Conservation (phyloP, 768 basidiomycete genomes). For the Auricularia sp. region DNA sequence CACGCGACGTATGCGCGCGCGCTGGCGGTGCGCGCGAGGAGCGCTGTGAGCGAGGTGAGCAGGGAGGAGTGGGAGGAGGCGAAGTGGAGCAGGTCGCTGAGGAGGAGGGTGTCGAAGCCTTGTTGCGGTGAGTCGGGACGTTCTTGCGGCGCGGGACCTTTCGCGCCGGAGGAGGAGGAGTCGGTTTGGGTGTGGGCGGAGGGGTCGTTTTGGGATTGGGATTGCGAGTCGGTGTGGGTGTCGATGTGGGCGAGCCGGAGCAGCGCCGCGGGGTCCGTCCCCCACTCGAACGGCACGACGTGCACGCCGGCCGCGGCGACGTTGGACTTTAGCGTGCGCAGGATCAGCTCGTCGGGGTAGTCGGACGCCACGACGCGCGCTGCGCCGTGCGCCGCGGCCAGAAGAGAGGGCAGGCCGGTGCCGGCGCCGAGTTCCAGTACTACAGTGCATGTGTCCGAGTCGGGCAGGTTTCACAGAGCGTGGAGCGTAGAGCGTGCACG, state of each 20-base stretch:
- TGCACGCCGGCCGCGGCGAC: slow-evolving; percentile 44
- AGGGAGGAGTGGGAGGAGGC: slow-evolving; percentile 48
- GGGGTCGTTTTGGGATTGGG: too few relatives aligned
- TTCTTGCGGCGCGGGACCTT: background rate
- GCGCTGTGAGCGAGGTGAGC: slow-evolving; percentile 36
- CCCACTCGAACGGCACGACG: slow-evolving; percentile 57
- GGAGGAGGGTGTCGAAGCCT: slow-evolving; percentile 50
- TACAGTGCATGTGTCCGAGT: slow-evolving; percentile 16
- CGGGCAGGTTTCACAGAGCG: background rate
- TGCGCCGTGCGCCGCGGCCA: slow-evolving; percentile 34
- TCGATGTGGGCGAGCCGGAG: slow-evolving; percentile 26
- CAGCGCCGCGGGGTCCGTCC: slow-evolving; percentile 34
- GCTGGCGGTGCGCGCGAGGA: slow-evolving; percentile 34
- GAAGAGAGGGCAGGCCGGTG: slow-evolving; percentile 54
- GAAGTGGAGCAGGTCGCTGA: slow-evolving; percentile 69
- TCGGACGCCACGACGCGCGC: slow-evolving; percentile 51
- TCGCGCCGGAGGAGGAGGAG: too few relatives aligned
- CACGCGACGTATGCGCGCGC: slow-evolving; percentile 51
- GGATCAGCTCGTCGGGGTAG: slow-evolving; percentile 54
- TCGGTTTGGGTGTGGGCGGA: too few relatives aligned
- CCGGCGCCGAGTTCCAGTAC: slow-evolving; percentile 69
- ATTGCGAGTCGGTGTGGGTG: too few relatives aligned
- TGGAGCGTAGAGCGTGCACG: background rate
- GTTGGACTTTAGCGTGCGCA: slow-evolving; percentile 47
- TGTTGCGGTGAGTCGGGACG: background rate